Evolutionary conservation across 1,284 basidiomycete genomes (phyloP).

Genomic region (Uromyces viciae-fabae): DNA sequence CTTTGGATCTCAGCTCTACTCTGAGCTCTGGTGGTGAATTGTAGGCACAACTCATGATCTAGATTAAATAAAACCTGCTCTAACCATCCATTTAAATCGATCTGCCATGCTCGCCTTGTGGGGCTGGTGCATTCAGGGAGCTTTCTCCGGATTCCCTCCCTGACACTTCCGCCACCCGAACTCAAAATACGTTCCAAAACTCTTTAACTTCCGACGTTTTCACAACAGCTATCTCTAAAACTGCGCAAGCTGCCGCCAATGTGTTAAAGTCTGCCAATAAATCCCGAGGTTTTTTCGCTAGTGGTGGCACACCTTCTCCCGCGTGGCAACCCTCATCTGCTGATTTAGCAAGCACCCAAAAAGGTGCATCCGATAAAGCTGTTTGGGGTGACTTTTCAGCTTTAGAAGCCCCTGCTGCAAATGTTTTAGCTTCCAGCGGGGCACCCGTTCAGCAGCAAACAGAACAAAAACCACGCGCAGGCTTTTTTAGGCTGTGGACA

Average conservation of each 20-base stretch:
- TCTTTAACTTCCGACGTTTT: background rate
- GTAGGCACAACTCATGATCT: background rate
- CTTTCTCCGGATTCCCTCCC: conserved; percentile 11
- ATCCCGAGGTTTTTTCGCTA: conserved; percentile 1
- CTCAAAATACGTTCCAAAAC: background rate
- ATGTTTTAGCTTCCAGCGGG: background rate
- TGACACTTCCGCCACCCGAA: conserved; percentile 15
- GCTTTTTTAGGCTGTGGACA: conserved; percentile 37
- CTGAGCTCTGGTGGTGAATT: conserved; percentile 8
- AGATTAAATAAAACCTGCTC: background rate
- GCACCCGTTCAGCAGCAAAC: background rate
- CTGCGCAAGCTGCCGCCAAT: conserved; percentile 14
- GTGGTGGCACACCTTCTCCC: background rate
- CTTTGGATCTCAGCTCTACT: background rate
- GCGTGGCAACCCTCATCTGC: background rate
- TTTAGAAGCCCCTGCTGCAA: conserved; percentile 11
- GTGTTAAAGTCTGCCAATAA: conserved; percentile 20
- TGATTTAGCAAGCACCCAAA: background rate
- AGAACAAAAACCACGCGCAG: background rate
- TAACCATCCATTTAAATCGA: background rate
- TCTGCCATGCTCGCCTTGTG: background rate
- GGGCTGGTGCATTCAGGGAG: background rate
- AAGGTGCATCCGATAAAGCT: background rate
- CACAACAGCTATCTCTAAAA: conserved; percentile 24
- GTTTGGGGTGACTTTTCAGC: conserved; percentile 14